These are phyloP conservation scores for Hypoxylon fragiforme DNA, from an alignment of 495 filamentous ascomycete species.

Conservation along the genomic window DNA sequence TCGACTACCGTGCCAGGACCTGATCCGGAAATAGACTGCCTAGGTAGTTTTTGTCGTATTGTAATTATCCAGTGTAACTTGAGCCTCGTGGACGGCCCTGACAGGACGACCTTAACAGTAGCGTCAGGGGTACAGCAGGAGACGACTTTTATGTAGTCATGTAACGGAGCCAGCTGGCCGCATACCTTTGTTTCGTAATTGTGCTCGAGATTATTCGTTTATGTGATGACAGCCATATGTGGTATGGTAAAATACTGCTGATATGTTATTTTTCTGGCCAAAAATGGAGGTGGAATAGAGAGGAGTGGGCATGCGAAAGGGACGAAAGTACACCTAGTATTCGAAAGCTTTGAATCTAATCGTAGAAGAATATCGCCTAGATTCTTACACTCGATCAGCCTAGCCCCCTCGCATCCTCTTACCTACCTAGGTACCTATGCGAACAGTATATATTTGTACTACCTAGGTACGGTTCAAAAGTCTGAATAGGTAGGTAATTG, in stretches of 20 bases:
- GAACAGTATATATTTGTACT: not conserved
- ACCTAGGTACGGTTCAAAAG: too few relatives aligned
- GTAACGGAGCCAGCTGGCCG: slow-evolving; percentile 3
- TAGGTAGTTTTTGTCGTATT: slow-evolving; percentile 12
- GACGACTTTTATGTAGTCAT: slow-evolving; percentile 6
- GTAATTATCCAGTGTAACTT: slow-evolving; percentile 18
- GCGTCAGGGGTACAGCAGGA: slow-evolving; percentile 18
- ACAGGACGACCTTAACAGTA: slow-evolving; percentile 22
- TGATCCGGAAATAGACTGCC: slow-evolving; percentile 8
- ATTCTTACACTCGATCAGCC: too few relatives aligned
- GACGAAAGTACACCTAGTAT: too few relatives aligned
- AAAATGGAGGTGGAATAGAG: too few relatives aligned
- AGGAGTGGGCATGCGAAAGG: too few relatives aligned
- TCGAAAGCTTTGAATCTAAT: too few relatives aligned
- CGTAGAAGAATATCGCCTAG: too few relatives aligned
- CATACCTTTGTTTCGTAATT: not conserved
- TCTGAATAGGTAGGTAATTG: too few relatives aligned
- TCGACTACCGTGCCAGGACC: slow-evolving; percentile 6
- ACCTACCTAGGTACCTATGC: not conserved
- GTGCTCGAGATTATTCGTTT: slow-evolving; percentile 1
- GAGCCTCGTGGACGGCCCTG: slow-evolving; percentile 17
- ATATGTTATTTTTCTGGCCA: too few relatives aligned
- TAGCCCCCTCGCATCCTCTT: not conserved
- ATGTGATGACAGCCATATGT: slow-evolving; percentile 1
- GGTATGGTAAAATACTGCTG: too few relatives aligned